phyloP scores from a whole-genome alignment of 1,139 yeast species.

The Suhomyces kunorum region DNA sequence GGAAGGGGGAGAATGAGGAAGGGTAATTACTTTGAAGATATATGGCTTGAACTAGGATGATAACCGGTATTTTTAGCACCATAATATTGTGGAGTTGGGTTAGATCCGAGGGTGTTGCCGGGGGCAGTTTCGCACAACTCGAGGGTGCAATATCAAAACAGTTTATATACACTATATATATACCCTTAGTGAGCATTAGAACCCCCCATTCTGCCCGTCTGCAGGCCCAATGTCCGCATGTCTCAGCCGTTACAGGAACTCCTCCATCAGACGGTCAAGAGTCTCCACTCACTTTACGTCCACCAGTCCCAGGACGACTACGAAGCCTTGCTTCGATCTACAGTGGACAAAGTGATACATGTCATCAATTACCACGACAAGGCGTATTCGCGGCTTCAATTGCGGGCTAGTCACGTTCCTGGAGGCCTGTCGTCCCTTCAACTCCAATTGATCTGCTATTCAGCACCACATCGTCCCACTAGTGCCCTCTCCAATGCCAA shows the following conservation, averaged over 20 bases:
- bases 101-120: constrained; percentile 1
- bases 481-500: constrained; percentile 9
- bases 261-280: constrained; percentile 26
- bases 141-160: constrained; percentile 6
- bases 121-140: background rate
- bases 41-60: too few species aligned
- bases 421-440: background rate
- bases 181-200: too few species aligned
- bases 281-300: constrained; percentile 24
- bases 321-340: constrained; percentile 19
- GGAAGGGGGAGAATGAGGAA: too few species aligned
- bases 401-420: constrained; percentile 4
- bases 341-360: constrained; percentile 19
- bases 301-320: constrained; percentile 18
- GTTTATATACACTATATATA: too few species aligned
- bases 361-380: constrained; percentile 22
- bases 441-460: background rate
- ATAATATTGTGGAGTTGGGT: too few species aligned
- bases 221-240: background rate
- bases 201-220: background rate
- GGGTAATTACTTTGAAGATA: too few species aligned
- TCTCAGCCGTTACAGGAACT: constrained; percentile 15
- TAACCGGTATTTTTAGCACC: background rate
- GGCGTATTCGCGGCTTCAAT: constrained; percentile 13
- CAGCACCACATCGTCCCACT: background rate